A percentile compares a stretch with the other conserved stretches of the same genome.
phyloP scores from a whole-genome alignment of 768 basidiomycete species.

The Trametes cinnabarina region DNA sequence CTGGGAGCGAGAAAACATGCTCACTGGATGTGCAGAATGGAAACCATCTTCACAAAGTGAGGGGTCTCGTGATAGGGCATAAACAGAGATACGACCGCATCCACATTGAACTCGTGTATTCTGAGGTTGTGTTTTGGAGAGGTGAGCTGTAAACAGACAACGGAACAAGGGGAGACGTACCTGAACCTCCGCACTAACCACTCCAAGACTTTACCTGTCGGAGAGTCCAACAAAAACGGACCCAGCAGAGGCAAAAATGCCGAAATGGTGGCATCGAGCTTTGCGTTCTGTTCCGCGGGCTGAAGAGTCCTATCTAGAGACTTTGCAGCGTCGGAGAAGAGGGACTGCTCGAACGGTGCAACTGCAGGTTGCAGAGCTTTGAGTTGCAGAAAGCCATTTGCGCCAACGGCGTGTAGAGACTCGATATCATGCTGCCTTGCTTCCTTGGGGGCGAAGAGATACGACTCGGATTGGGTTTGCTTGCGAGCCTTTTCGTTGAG shows the following conservation, averaged over 20 bases:
- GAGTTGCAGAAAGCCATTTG: slow-evolving; percentile 77
- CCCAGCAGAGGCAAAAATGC: slow-evolving; percentile 70
- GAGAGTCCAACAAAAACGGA: slow-evolving; percentile 76
- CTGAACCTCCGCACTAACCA: slow-evolving; percentile 95
- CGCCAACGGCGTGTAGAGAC: slow-evolving; percentile 75
- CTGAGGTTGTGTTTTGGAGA: slow-evolving; percentile 41
- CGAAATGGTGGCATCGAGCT: slow-evolving; percentile 60
- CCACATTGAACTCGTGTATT: slow-evolving; percentile 90
- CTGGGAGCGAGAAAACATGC: too few species aligned
- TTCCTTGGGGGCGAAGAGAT: slow-evolving; percentile 81
- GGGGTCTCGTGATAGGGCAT: slow-evolving; percentile 94
- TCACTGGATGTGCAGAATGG: slow-evolving; percentile 77
- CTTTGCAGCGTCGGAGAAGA: slow-evolving; percentile 83
- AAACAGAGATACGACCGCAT: slow-evolving; percentile 74
- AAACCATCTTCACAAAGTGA: slow-evolving; percentile 90
- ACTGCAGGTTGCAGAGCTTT: slow-evolving; percentile 58
- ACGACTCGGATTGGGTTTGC: slow-evolving; percentile 64
- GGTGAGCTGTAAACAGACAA: too few species aligned
- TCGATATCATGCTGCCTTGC: slow-evolving; percentile 87
- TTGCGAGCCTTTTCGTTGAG: slow-evolving; percentile 64
- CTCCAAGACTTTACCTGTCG: slow-evolving; percentile 82
- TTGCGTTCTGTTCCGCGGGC: slow-evolving; percentile 54
- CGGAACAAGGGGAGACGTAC: slow-evolving; percentile 43
- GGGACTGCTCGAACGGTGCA: slow-evolving; percentile 55
- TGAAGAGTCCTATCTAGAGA: slow-evolving; percentile 76